Base-by-base conservation (phyloP, 2,329 filamentous ascomycete genomes). In the Scytalidium lignicola region DNA sequence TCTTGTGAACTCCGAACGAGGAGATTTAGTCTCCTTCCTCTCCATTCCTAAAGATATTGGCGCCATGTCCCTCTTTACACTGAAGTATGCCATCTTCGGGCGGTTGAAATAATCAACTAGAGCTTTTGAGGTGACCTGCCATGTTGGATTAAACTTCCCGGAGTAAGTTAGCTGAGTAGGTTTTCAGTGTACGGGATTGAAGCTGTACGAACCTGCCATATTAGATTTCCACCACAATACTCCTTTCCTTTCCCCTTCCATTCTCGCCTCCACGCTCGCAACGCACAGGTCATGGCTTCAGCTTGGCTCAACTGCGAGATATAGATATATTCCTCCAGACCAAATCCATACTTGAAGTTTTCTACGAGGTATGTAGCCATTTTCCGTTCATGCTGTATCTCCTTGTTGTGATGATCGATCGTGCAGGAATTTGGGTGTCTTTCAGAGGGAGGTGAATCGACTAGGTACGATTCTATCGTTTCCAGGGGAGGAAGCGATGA, bases 391-490 rank as follows among this genome's bases (percentile, higher is more conserved):
- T 5, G 6, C 5, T 13, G 6, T 15, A 7, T 37, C 8, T 13
- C 15, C 32, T 37, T 37, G n/a, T 37, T 37, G n/a, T 37, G 32
- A 17, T 4, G 15, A 37, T 37, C 32, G 4, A 37, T n/a, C 5
- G 15, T 4, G 4, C 32, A 7, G 7, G 32, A 37, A 5, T 37
- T 13, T 4, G 32, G 32, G n/a, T 9, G 15, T 17, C 7, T n/a
- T 5, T 37, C 32, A 5, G 4, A 4, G 4, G 7, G 8, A 7
- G 7, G 7, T 28, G 26, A 7, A 17, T 13, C 32, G 23, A 10
- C 6, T 6, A 26, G 6, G 15, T 7, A 37, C 21, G 80, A 76
- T 54, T 89, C 84, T 61, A 95, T 88, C 0, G 90, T 95, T 56
- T 83, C 80, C 58, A 91, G 41, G 15, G 45, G 32, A 8, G 52